Base-by-base conservation (phyloP, 352 stramenopile species). In the Poterioochromonas sp. region DNA sequence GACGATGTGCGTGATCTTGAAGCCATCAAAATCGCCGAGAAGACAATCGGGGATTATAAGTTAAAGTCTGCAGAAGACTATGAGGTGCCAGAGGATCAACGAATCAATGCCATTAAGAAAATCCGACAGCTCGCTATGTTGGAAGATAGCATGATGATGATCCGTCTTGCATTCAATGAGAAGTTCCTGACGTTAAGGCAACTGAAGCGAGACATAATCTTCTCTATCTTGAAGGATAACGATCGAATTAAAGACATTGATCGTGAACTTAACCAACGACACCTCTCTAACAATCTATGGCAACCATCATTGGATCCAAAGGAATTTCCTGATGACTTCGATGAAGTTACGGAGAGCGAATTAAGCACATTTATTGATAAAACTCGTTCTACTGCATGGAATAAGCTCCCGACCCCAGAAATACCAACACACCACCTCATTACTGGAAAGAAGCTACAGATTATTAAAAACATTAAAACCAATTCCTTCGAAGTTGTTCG, bases 31-130 rank as follows among this genome's bases (percentile, higher is more conserved):
- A 90, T 90, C 39, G 90, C 92, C 1, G 86, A 87, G 70, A 85
- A 88, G 40, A 92, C 94, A 79, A 91, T 95, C 86, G 90, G 91
- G 0, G 90, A 95, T 82, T 96, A 94, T 83, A 93, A 94, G 79
- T 81, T 96, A 51, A 96, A 96, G 82, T 90, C 86, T 0, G 87
- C 85, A 12, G 79, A 82, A 3, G 86, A 90, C 71, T 96, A 96
- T 79, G 88, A 93, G 2, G 91, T 96, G 12, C 91, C 91, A 2
- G 87, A 91, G 54, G 84, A 91, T 32, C 87, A 92, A 76, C 88
- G 79, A 70, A 79, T 94, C 32, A 93, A 95, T 51, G 87, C 89
- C 0, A 85, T 85, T 37, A 92, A 91, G 78, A 95, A 95, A 73
- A 76, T 88, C 18, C 77, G 85, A 15, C 89, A 95, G 69, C 90